Conservation (phyloP, 768 basidiomycete genomes). For the Auriscalpium vulgare region DNA sequence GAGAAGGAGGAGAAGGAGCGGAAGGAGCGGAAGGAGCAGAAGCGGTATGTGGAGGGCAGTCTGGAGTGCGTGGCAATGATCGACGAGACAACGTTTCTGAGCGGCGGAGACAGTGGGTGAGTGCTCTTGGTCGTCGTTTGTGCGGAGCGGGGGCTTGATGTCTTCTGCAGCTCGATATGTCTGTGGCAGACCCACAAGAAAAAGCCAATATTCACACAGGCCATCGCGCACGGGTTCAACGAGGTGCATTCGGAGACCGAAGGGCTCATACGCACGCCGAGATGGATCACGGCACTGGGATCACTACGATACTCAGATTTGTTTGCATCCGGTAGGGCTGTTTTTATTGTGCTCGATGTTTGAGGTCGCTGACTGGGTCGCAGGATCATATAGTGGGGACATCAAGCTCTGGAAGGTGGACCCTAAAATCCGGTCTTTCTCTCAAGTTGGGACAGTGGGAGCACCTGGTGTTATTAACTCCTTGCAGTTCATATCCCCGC, state of each 20-base stretch:
- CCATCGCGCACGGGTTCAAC: slow-evolving; percentile 82
- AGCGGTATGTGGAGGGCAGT: slow-evolving; percentile 77
- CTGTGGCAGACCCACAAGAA: slow-evolving; percentile 92
- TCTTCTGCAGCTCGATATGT: slow-evolving; percentile 62
- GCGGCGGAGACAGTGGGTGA: slow-evolving; percentile 94
- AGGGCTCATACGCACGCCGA: slow-evolving; percentile 65
- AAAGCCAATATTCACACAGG: slow-evolving; percentile 84
- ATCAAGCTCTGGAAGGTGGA: slow-evolving; percentile 92
- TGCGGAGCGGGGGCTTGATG: neutral
- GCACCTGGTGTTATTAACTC: slow-evolving; percentile 85
- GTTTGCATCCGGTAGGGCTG: slow-evolving; percentile 72
- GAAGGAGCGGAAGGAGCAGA: slow-evolving; percentile 30
- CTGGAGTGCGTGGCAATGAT: slow-evolving; percentile 92
- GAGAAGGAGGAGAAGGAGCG: slow-evolving; percentile 28
- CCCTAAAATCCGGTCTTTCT: slow-evolving; percentile 67
- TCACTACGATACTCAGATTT: slow-evolving; percentile 83
- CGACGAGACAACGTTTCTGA: slow-evolving; percentile 88
- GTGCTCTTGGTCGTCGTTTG: slow-evolving; percentile 23
- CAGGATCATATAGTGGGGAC: slow-evolving; percentile 90
- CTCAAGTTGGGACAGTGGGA: slow-evolving; percentile 52
- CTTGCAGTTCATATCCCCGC: slow-evolving; percentile 65
- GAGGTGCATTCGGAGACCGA: slow-evolving; percentile 65
- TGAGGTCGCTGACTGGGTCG: neutral
- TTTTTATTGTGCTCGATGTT: neutral
- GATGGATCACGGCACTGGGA: slow-evolving; percentile 88